Evolutionary conservation across 345 rosid genomes (phyloP).

Genomic region (Garcia nutans): DNA sequence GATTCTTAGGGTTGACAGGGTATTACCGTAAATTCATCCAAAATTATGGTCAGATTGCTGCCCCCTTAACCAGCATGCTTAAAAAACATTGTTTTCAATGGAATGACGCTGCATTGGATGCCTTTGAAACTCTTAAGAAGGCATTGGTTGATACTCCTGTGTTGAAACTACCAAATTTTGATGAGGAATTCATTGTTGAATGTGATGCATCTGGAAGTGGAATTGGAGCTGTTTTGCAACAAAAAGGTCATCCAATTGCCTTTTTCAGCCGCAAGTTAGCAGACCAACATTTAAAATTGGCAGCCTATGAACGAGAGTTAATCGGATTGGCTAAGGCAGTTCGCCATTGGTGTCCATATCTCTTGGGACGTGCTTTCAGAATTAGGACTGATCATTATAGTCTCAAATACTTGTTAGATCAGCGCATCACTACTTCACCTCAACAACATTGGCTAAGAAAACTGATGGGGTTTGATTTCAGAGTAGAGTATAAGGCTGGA

Average conservation of each 20-base stretch:
- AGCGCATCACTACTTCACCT: neutral
- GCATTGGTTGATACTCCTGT: neutral
- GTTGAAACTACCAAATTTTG: neutral
- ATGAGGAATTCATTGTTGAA: neutral
- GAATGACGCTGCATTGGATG: neutral
- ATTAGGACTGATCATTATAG: constrained; percentile 1
- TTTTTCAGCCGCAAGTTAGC: neutral
- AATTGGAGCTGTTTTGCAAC: neutral
- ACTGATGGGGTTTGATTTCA: neutral
- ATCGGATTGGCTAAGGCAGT: neutral
- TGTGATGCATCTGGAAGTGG: neutral
- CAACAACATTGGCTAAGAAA: neutral
- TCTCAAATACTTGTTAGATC: constrained; percentile 1
- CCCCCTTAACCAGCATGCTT: neutral
- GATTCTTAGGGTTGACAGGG: neutral
- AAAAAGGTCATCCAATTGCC: neutral
- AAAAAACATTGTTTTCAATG: neutral
- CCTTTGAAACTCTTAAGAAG: neutral
- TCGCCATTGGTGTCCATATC: neutral
- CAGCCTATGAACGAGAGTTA: neutral
- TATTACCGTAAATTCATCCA: neutral
- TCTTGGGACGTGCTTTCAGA: neutral
- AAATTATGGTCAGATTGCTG: neutral
- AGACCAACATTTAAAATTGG: neutral
- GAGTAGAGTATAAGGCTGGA: neutral